Evolutionary conservation across 768 basidiomycete genomes (phyloP).

Genomic region (Lactifluus pinguis): DNA sequence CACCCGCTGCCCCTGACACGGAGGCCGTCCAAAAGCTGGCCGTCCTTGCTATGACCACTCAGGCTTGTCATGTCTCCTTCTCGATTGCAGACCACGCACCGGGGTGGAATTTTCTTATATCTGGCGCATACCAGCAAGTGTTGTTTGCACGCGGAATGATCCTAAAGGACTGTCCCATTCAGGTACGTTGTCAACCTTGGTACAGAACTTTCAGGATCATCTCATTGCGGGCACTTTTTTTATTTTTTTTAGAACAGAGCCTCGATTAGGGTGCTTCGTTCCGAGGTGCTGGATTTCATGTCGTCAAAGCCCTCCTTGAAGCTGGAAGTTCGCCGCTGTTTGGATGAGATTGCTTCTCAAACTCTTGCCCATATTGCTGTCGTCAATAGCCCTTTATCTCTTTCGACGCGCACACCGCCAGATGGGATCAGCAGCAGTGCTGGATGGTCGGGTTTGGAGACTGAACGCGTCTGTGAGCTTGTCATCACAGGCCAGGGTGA

Average conservation of each 20-base stretch:
- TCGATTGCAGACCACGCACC: constrained; percentile 60
- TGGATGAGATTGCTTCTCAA: constrained; percentile 92
- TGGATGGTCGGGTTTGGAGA: constrained; percentile 87
- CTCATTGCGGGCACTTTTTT: constrained; percentile 15
- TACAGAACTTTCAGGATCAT: constrained; percentile 15
- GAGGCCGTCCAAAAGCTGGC: constrained; percentile 75
- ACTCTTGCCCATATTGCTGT: constrained; percentile 92
- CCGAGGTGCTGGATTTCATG: constrained; percentile 85
- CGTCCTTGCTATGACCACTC: constrained; percentile 68
- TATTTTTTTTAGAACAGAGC: constrained; percentile 56
- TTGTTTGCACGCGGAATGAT: constrained; percentile 84
- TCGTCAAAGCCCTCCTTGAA: constrained; percentile 74
- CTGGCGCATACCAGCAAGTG: constrained; percentile 87
- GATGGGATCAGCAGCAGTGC: constrained; percentile 68
- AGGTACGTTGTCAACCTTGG: constrained; percentile 37
- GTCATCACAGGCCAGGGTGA: constrained; percentile 85
- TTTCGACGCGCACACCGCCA: constrained; percentile 67
- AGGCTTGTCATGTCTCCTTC: constrained; percentile 80
- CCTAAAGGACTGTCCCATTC: constrained; percentile 80
- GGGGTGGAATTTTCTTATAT: constrained; percentile 84
- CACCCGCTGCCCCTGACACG: constrained; percentile 40
- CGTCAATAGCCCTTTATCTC: constrained; percentile 72
- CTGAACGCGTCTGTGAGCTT: constrained; percentile 88
- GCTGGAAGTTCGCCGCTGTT: constrained; percentile 66
- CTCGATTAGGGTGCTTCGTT: constrained; percentile 83